Evolutionary conservation across 306 rosid species (phyloP), one percentile per base, ranked within the genome.

Genomic region (Vigna angularis): DNA sequence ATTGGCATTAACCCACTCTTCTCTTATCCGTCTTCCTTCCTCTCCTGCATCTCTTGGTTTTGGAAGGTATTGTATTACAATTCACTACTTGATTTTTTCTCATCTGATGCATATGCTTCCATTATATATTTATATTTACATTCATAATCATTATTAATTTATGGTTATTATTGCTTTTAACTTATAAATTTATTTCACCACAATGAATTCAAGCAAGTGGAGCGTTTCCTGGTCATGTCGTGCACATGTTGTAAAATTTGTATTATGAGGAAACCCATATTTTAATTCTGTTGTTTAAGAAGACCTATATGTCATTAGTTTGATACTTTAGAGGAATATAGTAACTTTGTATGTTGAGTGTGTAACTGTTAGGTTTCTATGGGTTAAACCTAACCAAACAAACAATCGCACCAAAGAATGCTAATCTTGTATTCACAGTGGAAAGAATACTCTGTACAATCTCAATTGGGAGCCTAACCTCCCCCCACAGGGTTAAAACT

Each of bases 11-110:
- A 24, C 79, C 3, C 3, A 32, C 59, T 74, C 59, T 30, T 61
- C 70, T 42, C 61, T 24, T 74, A 59, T 47, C 48, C 18, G 16
- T 3, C 5, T 14, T 63, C 79, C 79, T 48, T 63, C 61, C 16
- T 63, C 52, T 66, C 13, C 32, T 66, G 11, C 71, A 18, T 66
- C 34, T 66, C 32, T 42, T 15, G 1, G 30, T 9, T 65, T 40
- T 2, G 22, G 32, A 61, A 61, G 67, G 67, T 61, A 61, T 64
- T 7, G 61, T 61, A 47, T n/a, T n/a, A 24, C 64, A 75, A 22
- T 8, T 40, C 61, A 44, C 24, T 32, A 13, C 8, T 20, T 72
- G 34, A 56, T 40, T 8, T 42, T 56, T 55, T 20, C 10, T 3
- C 50, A n/a, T 38, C 50, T 38, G 48, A 38, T n/a, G 17, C 15